Base-by-base conservation (phyloP, 257 asterid species). In the Eustoma russellianum region DNA sequence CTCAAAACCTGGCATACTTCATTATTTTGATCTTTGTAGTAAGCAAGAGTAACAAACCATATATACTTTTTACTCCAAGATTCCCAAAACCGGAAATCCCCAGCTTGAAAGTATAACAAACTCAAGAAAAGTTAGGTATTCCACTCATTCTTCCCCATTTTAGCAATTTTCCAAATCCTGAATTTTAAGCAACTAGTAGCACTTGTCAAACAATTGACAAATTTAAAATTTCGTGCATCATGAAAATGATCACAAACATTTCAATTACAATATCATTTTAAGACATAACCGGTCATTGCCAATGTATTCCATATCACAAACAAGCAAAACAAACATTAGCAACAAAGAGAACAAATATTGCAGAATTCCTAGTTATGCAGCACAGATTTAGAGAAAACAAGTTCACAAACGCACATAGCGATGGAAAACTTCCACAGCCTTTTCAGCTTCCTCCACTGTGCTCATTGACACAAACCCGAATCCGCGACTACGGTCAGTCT, bases 381-480 rank as follows among this genome's bases (percentile, higher is more conserved):
- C 47, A 43, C 3, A 44, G 11, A 33, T 3, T 19, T 54, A 34
- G 35, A n/a, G 5, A 53, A 51, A 19, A 28, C 1, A 28, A 48
- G 48, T 47, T 15, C 33, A 2, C 8, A 47, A 64, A 83, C 99
- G 80, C 70, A 92, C 99, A 71, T 73, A 85, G 14, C 83, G 72
- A 70, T 83, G 59, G 70, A 81, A 85, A 80, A 79, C 59, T 50
- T 79, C 92, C 49, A 83, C 89, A 62, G 99, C 99, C 53, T 76
- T 83, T 40, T 85, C 94, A 61, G 94, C 95, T 77, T 92, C 95
- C 68, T 79, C 94, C 50, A 76, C 86, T 8, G 87, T 81, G 53
- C 87, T 73, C 99, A 92, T 88, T 0, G 97, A 77, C 66, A 92
- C 95, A 64, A 92, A 92, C n/a, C 85, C 99, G 5, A 92, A 92